Base-by-base conservation (phyloP, 192 early-diverging fungal species). In the Ramicandelaber brevisporus region DNA sequence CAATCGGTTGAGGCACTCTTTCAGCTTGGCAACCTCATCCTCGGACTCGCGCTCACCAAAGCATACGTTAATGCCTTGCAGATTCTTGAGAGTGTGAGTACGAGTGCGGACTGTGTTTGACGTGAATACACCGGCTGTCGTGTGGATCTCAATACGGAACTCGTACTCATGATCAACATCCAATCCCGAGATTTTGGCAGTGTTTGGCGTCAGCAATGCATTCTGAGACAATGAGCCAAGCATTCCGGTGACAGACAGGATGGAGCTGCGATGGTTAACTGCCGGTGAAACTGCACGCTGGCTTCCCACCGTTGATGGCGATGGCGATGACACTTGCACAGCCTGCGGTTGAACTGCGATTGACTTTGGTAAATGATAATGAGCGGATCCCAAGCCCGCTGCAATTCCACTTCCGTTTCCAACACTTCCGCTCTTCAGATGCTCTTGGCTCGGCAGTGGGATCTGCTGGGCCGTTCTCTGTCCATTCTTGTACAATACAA, bases 1-100 rank as follows among this genome's bases (percentile, higher is more conserved):
- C 34, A 96, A 85, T 26, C 77, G 65, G 20, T 58, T 55, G 17
- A 93, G 31, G 1, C 70, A 40, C 18, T 63, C 67, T 39, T 82
- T 77, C 34, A 96, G 60, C 22, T 66, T 59, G 21, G 68, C 68
- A 14, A 74, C 46, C 13, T 78, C 81, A 6, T 58, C 57, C 20
- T 74, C 70, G 12, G 61, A 54, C 34, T 78, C 75, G 44, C 90
- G 84, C 3, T 60, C 63, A 19, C 93, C 93, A 61, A 99, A 99
- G 43, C 78, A 79, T 14, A 93, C 78, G 38, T 77, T 65, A 35
- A 93, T 84, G 10, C 93, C 93, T n/a, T 82, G 93, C 18, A 99
- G 61, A 44, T 99, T 95, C 25, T 96, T 88, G 49, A 99, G 55
- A 17, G 74, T 59, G 46, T 99, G 93, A 4, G 93, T 99, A 34